A percentile compares a stretch with the other conserved stretches of the same genome.
phyloP scores from a whole-genome alignment of 1,284 basidiomycete genomes.

The Ganoderma multipileum region DNA sequence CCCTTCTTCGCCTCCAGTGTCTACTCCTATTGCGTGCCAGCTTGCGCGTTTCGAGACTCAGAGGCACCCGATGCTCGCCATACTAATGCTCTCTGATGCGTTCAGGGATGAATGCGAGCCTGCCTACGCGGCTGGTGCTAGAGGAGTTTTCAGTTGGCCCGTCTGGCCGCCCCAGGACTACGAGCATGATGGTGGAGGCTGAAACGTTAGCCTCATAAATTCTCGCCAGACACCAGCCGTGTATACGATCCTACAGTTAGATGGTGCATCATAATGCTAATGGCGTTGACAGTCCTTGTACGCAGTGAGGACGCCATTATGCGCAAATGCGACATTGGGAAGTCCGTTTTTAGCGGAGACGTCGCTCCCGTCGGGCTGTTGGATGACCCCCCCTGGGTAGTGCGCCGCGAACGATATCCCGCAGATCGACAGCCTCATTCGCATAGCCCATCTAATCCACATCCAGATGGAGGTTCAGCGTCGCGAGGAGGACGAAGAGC shows the following conservation, averaged over 20 bases:
- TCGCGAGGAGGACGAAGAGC: neutral
- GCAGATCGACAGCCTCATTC: neutral
- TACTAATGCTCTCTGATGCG: too few species aligned
- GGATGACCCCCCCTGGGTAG: neutral
- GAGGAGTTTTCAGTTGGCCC: neutral
- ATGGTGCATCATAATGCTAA: neutral
- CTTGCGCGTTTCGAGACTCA: too few species aligned
- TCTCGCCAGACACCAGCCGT: neutral
- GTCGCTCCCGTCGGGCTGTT: neutral
- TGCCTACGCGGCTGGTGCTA: neutral
- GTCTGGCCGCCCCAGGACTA: neutral
- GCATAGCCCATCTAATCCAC: neutral
- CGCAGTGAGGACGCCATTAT: neutral
- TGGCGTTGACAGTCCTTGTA: neutral
- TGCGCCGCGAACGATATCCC: neutral
- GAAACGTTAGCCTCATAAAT: neutral
- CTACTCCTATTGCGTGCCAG: too few species aligned
- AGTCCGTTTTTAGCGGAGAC: neutral
- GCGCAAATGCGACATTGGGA: neutral
- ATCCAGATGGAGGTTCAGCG: neutral
- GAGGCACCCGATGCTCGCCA: too few species aligned
- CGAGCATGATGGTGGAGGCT: too few species aligned
- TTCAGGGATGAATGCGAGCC: too few species aligned
- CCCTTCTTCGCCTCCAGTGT: too few species aligned
- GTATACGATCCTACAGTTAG: neutral